Evolutionary conservation across 495 filamentous ascomycete species (phyloP).

Genomic region (Hypoxylon subgilvum): DNA sequence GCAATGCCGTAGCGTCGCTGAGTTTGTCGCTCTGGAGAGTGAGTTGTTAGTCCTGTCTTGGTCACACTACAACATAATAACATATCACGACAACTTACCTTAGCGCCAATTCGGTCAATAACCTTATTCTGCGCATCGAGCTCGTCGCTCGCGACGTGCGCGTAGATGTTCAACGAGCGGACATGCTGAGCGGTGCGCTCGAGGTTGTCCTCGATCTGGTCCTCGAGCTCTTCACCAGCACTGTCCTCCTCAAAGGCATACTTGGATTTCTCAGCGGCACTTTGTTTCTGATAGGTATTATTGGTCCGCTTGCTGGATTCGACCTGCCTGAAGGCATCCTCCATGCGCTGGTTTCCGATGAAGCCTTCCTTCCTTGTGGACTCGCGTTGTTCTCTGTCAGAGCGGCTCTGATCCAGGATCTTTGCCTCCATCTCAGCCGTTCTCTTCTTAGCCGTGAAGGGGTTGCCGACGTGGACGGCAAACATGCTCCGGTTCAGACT

Average conservation of each 20-base stretch:
- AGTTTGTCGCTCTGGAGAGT: constrained; percentile 47
- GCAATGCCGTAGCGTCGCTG: constrained; percentile 28
- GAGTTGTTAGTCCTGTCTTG: no score
- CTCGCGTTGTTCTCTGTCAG: constrained; percentile 72
- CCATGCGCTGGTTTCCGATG: constrained; percentile 49
- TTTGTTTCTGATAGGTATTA: constrained; percentile 11
- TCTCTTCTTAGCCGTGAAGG: constrained; percentile 67
- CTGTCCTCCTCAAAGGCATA: constrained; percentile 41
- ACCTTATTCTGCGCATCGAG: constrained; percentile 76
- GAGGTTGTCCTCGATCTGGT: constrained; percentile 70
- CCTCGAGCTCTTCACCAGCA: constrained; percentile 56
- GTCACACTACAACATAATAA: no score
- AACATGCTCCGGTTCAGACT: constrained; percentile 81
- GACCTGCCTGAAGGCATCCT: constrained; percentile 20
- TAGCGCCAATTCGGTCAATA: constrained; percentile 72
- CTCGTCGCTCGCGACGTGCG: constrained; percentile 72
- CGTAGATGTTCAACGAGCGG: constrained; percentile 68
- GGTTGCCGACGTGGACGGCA: constrained; percentile 74
- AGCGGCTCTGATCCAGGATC: constrained; percentile 65
- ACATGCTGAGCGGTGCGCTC: constrained; percentile 47
- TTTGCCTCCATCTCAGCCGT: constrained; percentile 65
- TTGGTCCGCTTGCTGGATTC: constrained; percentile 7
- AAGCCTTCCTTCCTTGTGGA: constrained; percentile 75
- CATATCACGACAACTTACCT: constrained; percentile 61
- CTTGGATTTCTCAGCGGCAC: constrained; percentile 24